phyloP scores from a whole-genome alignment of 2,329 filamentous ascomycete genomes.

The Pseudogymnoascus sp. region DNA sequence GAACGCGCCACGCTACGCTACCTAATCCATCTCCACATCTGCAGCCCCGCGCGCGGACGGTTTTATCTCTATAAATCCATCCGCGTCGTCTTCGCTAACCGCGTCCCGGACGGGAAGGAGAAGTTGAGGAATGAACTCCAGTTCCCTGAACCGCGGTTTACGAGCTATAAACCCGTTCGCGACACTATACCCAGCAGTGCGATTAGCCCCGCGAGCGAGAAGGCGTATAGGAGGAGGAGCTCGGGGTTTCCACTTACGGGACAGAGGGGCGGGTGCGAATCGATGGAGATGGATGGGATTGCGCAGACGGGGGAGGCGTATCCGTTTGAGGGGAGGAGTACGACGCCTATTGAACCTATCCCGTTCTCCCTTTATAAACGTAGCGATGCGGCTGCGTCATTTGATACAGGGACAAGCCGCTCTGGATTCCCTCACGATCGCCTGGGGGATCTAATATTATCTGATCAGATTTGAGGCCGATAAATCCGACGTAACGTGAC shows the following conservation, averaged over 20 bases:
- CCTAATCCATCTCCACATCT: conserved; percentile 87
- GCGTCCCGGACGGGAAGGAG: conserved; percentile 92
- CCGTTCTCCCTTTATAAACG: conserved; percentile 37
- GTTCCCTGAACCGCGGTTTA: conserved; percentile 78
- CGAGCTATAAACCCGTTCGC: conserved; percentile 65
- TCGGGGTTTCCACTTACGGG: conserved; percentile 37
- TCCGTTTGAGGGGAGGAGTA: conserved; percentile 19
- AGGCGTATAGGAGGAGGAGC: conserved; percentile 49
- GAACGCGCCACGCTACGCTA: conserved; percentile 75
- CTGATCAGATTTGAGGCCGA: not conserved
- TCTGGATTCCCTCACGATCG: conserved; percentile 22
- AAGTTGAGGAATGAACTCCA: conserved; percentile 85
- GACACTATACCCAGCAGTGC: conserved; percentile 35
- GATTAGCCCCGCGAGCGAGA: conserved; percentile 46
- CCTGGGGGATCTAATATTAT: not conserved
- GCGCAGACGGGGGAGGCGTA: conserved; percentile 19
- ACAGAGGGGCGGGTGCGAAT: conserved; percentile 19
- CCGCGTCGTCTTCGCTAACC: conserved; percentile 91
- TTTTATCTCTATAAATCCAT: conserved; percentile 90
- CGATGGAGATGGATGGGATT: conserved; percentile 23
- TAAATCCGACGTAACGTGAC: not conserved
- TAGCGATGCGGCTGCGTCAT: conserved; percentile 5
- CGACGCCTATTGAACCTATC: conserved; percentile 40
- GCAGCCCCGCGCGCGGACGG: conserved; percentile 71
- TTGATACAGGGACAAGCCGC: conserved; percentile 24